Percentiles rank a stretch among this genome's conserved stretches.
Evolutionary conservation across 352 stramenopile genomes (phyloP).

Genomic region (Globisporangium iwayamae): DNA sequence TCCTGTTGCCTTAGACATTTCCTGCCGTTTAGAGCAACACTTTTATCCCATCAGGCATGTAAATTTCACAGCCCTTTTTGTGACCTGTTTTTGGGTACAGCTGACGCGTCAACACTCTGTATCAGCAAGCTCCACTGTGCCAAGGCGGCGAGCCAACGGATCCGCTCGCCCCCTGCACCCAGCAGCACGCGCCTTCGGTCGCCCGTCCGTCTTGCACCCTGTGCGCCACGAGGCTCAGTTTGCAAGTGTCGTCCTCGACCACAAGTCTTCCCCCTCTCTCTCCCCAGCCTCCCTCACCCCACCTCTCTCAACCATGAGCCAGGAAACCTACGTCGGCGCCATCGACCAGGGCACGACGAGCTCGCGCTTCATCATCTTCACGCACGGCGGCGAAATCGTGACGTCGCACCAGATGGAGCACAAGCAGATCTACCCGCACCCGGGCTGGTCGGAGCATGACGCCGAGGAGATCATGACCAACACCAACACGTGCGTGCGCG

Average conservation of each 20-base stretch:
- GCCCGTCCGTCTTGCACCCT: slow-evolving; percentile 1
- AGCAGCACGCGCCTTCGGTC: not conserved
- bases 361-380: slow-evolving; percentile 96
- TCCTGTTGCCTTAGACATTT: too few relatives aligned
- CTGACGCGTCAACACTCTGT: slow-evolving; percentile 9
- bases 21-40: not conserved
- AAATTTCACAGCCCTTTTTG: not conserved
- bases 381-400: slow-evolving; percentile 86
- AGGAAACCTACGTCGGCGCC: slow-evolving; percentile 67
- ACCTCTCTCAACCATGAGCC: slow-evolving; percentile 24
- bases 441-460: slow-evolving; percentile 98
- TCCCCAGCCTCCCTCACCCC: slow-evolving; percentile 3
- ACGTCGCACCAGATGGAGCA: slow-evolving; percentile 94
- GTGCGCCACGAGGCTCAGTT: slow-evolving; percentile 25
- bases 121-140: slow-evolving; percentile 8
- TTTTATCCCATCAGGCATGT: not conserved
- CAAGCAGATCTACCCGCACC: slow-evolving; percentile 94
- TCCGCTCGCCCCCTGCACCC: not conserved
- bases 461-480: slow-evolving; percentile 94
- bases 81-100: slow-evolving; percentile 5
- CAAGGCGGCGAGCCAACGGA: not conserved
- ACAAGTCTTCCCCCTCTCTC: slow-evolving; percentile 5
- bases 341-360: slow-evolving; percentile 98
- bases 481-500: slow-evolving; percentile 66
- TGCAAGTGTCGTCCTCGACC: slow-evolving; percentile 25